phyloP scores from a whole-genome alignment of 2,329 filamentous ascomycete genomes.

The Diaporthe sp. region DNA sequence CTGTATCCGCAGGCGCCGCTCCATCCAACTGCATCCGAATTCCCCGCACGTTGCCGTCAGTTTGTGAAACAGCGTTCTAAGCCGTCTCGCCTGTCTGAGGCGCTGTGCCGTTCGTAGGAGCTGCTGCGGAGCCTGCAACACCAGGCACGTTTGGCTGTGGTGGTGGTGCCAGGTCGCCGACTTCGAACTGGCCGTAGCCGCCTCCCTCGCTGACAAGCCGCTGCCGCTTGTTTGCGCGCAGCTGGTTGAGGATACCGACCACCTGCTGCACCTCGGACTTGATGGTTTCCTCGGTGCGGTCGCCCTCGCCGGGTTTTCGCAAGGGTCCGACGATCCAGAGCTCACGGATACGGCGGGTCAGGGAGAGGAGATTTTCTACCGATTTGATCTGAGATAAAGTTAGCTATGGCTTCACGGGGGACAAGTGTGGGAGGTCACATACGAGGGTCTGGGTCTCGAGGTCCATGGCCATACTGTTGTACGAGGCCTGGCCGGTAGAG shows the following conservation, averaged over 20 bases:
- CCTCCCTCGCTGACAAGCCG: conserved; percentile 43
- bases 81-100: conserved; percentile 19
- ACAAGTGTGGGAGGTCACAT: conserved; percentile 30
- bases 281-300: conserved; percentile 53
- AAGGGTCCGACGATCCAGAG: conserved; percentile 65
- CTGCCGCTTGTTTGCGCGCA: conserved; percentile 47
- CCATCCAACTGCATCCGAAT: neutral
- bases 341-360: conserved; percentile 64
- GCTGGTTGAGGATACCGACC: conserved; percentile 50
- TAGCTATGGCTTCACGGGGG: neutral
- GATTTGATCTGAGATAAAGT: conserved; percentile 53
- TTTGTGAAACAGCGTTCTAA: neutral
- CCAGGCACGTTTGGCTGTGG: neutral
- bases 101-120: conserved; percentile 14
- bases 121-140: neutral
- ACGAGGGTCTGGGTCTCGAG: conserved; percentile 55
- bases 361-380: conserved; percentile 59
- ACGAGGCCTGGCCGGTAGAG: conserved; percentile 54
- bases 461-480: conserved; percentile 58
- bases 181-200: conserved; percentile 46
- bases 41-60: neutral
- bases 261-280: conserved; percentile 55
- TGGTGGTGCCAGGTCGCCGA: conserved; percentile 33
- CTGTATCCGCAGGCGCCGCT: neutral
- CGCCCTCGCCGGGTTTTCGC: conserved; percentile 58